phyloP scores from a whole-genome alignment of 306 rosid genomes.

The Rubus parviflorus region DNA sequence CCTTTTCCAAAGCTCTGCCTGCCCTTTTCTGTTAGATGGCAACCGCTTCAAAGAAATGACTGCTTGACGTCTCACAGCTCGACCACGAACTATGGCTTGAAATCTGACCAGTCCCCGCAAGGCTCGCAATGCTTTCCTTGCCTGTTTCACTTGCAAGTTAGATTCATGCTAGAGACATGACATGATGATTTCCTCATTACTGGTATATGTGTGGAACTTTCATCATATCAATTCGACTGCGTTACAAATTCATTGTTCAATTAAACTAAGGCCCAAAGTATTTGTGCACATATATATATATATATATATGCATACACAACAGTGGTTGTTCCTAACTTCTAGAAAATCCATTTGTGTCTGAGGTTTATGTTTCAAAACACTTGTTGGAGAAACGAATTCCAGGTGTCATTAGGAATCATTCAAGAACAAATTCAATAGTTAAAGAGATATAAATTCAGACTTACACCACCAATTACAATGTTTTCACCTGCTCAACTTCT shows the following conservation, averaged over 20 bases:
- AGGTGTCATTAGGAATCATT: not conserved
- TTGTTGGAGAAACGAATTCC: not conserved
- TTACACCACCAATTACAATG: not conserved
- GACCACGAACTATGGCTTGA: constrained; percentile 84
- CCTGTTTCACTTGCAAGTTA: constrained; percentile 46
- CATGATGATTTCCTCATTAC: not conserved
- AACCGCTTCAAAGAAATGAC: constrained; percentile 28
- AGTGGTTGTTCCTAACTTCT: not conserved
- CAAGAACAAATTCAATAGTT: not conserved
- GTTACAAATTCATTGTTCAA: not conserved
- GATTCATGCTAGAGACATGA: not conserved
- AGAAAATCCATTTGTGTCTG: not conserved
- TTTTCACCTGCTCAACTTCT: not conserved
- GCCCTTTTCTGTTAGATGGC: constrained; percentile 29
- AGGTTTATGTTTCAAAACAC: not conserved
- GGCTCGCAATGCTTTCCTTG: constrained; percentile 83
- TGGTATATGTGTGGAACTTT: too few species aligned
- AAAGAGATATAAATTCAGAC: not conserved
- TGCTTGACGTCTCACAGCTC: constrained; percentile 64
- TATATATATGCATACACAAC: not conserved
- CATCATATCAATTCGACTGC: not conserved
- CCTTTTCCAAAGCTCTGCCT: constrained; percentile 30
- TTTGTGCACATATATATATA: too few species aligned
- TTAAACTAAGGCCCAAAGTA: not conserved
- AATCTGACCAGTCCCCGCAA: constrained; percentile 77